A percentile compares a stretch with the other conserved stretches of the same genome.
Evolutionary conservation across 768 basidiomycete genomes (phyloP).

Genomic region (Scleroderma bovista): DNA sequence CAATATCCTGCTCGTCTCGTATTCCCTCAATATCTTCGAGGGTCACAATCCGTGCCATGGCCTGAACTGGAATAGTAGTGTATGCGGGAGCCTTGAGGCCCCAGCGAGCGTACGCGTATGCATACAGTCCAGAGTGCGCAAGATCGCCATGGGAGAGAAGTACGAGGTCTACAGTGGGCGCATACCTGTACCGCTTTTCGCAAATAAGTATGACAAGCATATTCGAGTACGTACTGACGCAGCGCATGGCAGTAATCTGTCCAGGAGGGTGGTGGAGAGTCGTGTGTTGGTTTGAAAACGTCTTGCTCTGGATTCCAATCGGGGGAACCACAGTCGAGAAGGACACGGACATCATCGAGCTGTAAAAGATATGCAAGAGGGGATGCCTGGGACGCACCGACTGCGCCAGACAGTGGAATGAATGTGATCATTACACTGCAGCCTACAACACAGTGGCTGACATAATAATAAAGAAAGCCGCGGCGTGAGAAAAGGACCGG

Average conservation of each 20-base stretch:
- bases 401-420: slow-evolving; percentile 83
- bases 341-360: slow-evolving; percentile 88
- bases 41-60: slow-evolving; percentile 89
- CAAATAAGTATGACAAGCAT: neutral
- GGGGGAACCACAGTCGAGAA: slow-evolving; percentile 92
- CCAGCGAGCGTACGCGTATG: slow-evolving; percentile 87
- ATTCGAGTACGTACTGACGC: slow-evolving; percentile 52
- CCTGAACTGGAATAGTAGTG: slow-evolving; percentile 90
- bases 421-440: slow-evolving; percentile 83
- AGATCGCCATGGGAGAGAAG: slow-evolving; percentile 93
- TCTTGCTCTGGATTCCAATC: slow-evolving; percentile 68
- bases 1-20: slow-evolving; percentile 66
- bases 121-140: slow-evolving; percentile 83
- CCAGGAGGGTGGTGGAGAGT: slow-evolving; percentile 41
- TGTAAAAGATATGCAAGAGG: slow-evolving; percentile 86
- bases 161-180: slow-evolving; percentile 83
- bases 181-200: slow-evolving; percentile 42
- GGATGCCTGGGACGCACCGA: slow-evolving; percentile 54
- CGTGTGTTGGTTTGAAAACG: slow-evolving; percentile 22
- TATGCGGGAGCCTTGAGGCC: slow-evolving; percentile 88
- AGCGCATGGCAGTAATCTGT: slow-evolving; percentile 61
- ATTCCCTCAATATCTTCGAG: slow-evolving; percentile 84
- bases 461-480: slow-evolving; percentile 3
- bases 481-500: slow-evolving; percentile 18
- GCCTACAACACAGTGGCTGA: neutral